These are phyloP conservation scores for Cymbidium sinense DNA, from an alignment of 106 monocot genomes.

Conservation along the genomic window DNA sequence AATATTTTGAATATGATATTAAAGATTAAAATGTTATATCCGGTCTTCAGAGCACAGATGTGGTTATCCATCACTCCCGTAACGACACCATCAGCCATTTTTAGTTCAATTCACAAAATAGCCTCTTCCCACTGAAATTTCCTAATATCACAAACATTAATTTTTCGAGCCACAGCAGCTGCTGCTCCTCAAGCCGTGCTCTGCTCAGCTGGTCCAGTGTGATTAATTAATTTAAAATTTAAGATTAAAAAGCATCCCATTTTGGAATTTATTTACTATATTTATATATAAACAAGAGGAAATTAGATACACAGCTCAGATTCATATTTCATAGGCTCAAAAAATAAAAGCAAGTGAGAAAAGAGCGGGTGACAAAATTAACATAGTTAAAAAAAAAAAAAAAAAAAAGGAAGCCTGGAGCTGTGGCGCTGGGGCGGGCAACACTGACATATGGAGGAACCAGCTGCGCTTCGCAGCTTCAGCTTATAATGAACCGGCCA, in stretches of 20 bases:
- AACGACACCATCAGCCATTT: background rate
- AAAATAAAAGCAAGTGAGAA: background rate
- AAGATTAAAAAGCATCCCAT: no score
- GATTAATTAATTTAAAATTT: no score
- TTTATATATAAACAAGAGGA: background rate
- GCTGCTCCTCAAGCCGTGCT: background rate
- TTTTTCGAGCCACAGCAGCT: background rate
- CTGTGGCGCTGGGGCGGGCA: background rate
- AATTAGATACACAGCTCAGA: background rate
- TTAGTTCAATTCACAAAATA: background rate
- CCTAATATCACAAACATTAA: background rate
- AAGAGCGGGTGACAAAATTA: background rate
- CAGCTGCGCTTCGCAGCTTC: background rate
- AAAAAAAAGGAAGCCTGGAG: background rate
- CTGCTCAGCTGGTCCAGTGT: background rate
- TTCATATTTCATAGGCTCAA: background rate
- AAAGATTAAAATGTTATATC: background rate
- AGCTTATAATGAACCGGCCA: background rate
- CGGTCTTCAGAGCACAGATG: background rate
- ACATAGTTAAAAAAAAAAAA: background rate
- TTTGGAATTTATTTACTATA: background rate
- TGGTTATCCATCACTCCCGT: background rate
- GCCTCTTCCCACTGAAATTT: background rate
- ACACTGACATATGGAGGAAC: background rate
- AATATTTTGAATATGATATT: no score